phyloP scores from a whole-genome alignment of 306 rosid species.

The Alnus rubra region DNA sequence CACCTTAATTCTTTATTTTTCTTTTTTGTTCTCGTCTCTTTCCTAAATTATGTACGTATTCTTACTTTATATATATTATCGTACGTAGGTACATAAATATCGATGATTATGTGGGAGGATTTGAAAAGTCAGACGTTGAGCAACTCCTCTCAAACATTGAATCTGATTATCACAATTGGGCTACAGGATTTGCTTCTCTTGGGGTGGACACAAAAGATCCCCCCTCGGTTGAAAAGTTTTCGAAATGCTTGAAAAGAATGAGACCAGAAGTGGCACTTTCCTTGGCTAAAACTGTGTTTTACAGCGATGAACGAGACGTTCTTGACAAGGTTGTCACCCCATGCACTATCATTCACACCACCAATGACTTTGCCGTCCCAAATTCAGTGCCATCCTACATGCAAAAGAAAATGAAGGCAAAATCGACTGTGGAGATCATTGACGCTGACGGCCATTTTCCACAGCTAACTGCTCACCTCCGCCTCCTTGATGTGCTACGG shows the following conservation, averaged over 20 bases:
- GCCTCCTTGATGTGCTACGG: constrained; percentile 62
- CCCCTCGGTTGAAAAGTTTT: constrained; percentile 47
- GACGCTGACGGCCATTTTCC: constrained; percentile 71
- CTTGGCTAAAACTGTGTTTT: constrained; percentile 68
- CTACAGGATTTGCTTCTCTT: constrained; percentile 38
- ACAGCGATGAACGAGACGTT: constrained; percentile 55
- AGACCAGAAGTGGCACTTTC: constrained; percentile 50
- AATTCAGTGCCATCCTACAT: constrained; percentile 57
- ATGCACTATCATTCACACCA: constrained; percentile 70
- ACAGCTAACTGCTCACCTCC: constrained; percentile 66
- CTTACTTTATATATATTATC: too few species aligned
- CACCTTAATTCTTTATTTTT: too few species aligned
- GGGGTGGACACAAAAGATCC: constrained; percentile 60
- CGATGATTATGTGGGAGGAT: constrained; percentile 81
- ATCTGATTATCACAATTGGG: constrained; percentile 63
- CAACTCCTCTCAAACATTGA: constrained; percentile 51
- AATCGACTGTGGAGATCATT: constrained; percentile 53
- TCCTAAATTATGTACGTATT: too few species aligned
- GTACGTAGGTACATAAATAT: constrained; percentile 58
- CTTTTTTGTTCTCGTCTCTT: too few species aligned
- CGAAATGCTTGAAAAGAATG: constrained; percentile 55
- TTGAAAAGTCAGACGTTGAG: constrained; percentile 54
- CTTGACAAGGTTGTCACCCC: constrained; percentile 72
- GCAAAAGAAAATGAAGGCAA: constrained; percentile 66
- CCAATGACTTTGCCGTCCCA: constrained; percentile 60